These are phyloP conservation scores for Boletus pseudo-olivaceus DNA, from an alignment of 768 basidiomycete species.

Conservation along the genomic window DNA sequence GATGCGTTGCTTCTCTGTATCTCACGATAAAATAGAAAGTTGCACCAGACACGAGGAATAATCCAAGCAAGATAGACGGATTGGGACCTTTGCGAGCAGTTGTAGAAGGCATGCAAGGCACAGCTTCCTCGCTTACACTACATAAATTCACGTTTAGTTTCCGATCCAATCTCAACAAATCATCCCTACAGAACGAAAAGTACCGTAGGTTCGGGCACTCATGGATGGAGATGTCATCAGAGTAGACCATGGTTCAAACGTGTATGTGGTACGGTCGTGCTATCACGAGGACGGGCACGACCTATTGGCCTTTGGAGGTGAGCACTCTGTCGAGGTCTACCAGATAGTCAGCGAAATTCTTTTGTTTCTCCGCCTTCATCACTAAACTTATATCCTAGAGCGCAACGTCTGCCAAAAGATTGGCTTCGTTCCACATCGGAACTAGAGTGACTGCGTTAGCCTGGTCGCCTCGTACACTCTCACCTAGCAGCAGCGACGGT, in stretches of 20 bases:
- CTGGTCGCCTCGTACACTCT: slow-evolving; percentile 70
- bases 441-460: slow-evolving; percentile 68
- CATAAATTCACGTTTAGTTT: neutral
- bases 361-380: neutral
- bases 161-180: neutral
- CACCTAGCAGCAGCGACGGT: slow-evolving; percentile 58
- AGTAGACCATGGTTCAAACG: slow-evolving; percentile 55
- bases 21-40: slow-evolving; percentile 56
- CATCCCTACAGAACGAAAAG: neutral
- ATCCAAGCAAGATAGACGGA: slow-evolving; percentile 56
- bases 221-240: slow-evolving; percentile 50
- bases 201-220: neutral
- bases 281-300: slow-evolving; percentile 59
- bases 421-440: slow-evolving; percentile 76
- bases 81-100: slow-evolving; percentile 45
- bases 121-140: neutral
- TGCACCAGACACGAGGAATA: slow-evolving; percentile 54
- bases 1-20: slow-evolving; percentile 51
- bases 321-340: slow-evolving; percentile 68
- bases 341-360: slow-evolving; percentile 48
- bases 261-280: slow-evolving; percentile 62
- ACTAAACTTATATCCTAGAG: slow-evolving; percentile 31
- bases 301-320: slow-evolving; percentile 70
- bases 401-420: slow-evolving; percentile 40
- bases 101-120: slow-evolving; percentile 14